Evolutionary conservation across 805 yeast species (phyloP), one percentile per base, ranked within the genome.

Genomic region (Torulaspora delbrueckii): DNA sequence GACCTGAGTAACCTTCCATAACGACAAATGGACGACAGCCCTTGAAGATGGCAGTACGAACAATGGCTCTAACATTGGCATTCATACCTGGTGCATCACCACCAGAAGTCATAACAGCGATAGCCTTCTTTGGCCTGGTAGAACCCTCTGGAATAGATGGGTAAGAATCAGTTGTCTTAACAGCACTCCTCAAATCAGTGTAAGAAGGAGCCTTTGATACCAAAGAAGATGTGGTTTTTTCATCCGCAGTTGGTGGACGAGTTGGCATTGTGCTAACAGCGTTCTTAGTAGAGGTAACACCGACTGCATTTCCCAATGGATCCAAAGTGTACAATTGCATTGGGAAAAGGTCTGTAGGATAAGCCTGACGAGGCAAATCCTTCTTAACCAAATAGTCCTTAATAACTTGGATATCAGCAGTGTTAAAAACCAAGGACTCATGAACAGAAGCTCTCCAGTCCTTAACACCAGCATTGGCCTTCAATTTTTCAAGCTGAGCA

Each of bases 1-100:
- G 67, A n/a, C 87, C 87, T 36, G 79, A 77, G 59, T 82, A 82
- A 44, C 87, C 87, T 64, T 82, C 87, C 64, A 76, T 77, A 33
- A 81, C 72, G 0, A 81, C 86, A 62, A 68, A 82, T 0, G 79
- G 79, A 54, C 75, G 78, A 58, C 86, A 82, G 2, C 80, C 83
- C 44, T 68, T 69, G 63, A 66, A 73, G 50, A 82, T 77, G n/a
- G 82, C 82, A 0, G 86, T 74, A 48, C 87, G 68, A 2, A 82
- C 79, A 37, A 82, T 82, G 2, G 86, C 86, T 50, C 87, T 68
- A 19, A 82, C 86, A 18, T 78, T 79, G 7, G 86, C 81, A 57
- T 81, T 79, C 87, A 82, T 82, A 50, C 87, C 87, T 2, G 85
- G 87, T 18, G 86, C 81, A 59, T 82, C 87, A 52, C 87, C 87